phyloP scores from a whole-genome alignment of 2,329 filamentous ascomycete genomes.

The Cladosporium sp. region DNA sequence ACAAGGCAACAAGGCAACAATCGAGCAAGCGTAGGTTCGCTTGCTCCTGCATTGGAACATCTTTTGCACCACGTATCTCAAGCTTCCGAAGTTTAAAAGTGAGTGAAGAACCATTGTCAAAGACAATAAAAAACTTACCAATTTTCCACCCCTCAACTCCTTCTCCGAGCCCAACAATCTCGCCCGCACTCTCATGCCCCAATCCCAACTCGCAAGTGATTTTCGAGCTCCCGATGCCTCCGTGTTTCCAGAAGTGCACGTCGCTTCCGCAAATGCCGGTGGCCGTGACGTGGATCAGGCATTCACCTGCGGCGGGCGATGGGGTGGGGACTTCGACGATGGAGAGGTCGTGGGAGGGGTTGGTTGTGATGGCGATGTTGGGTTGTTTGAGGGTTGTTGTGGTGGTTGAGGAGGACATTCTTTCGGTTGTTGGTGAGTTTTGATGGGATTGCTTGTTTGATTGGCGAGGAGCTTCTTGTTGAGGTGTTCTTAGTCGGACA shows the following conservation, averaged over 20 bases:
- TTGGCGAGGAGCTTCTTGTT: not conserved
- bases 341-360: constrained; percentile 36
- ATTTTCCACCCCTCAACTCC: constrained; percentile 30
- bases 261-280: constrained; percentile 39
- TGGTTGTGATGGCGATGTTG: constrained; percentile 39
- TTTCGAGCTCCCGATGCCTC: constrained; percentile 32
- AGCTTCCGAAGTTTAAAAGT: not conserved
- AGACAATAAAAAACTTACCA: constrained; percentile 26
- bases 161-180: constrained; percentile 30
- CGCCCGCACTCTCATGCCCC: constrained; percentile 37
- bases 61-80: not conserved
- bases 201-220: constrained; percentile 30
- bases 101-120: not conserved
- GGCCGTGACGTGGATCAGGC: constrained; percentile 37
- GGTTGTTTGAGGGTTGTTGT: not conserved
- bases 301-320: constrained; percentile 33
- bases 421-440: not conserved
- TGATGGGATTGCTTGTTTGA: not conserved
- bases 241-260: constrained; percentile 39
- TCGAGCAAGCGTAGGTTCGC: not conserved
- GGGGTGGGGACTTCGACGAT: constrained; percentile 30
- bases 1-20: not conserved
- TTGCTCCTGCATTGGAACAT: not conserved
- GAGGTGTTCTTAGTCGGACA: too few relatives aligned
- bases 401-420: not conserved